Conservation (phyloP, 768 basidiomycete species). For the Cystofilobasidium ferigula region DNA sequence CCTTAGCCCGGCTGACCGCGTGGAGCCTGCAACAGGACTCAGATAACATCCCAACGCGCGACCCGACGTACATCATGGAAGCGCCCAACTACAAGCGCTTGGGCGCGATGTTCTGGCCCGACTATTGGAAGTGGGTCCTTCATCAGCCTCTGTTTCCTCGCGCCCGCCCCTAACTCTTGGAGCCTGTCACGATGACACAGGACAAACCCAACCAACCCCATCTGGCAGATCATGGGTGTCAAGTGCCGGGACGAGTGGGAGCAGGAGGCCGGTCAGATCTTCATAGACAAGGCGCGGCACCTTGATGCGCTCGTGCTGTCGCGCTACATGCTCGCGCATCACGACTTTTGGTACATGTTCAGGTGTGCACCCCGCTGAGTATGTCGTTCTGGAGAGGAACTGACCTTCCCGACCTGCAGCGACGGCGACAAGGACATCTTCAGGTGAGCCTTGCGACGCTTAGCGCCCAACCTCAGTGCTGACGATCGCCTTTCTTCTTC, state of each 20-base stretch:
- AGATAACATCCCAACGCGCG: slow-evolving; percentile 29
- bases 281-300: slow-evolving; percentile 41
- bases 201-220: slow-evolving; percentile 31
- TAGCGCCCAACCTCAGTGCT: too few relatives aligned
- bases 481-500: too few relatives aligned
- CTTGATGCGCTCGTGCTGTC: slow-evolving; percentile 36
- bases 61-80: slow-evolving; percentile 39
- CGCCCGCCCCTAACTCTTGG: too few relatives aligned
- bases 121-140: too few relatives aligned
- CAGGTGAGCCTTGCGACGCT: slow-evolving; percentile 27
- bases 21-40: too few relatives aligned
- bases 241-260: slow-evolving; percentile 40
- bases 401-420: too few relatives aligned
- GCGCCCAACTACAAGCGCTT: slow-evolving; percentile 38
- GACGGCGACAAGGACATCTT: slow-evolving; percentile 39
- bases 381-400: too few relatives aligned
- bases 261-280: slow-evolving; percentile 42
- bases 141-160: too few relatives aligned
- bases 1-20: slow-evolving; percentile 14
- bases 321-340: slow-evolving; percentile 35
- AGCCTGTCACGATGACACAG: slow-evolving; percentile 37
- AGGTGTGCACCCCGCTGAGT: too few relatives aligned
- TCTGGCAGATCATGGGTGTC: slow-evolving; percentile 41
- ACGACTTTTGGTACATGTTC: background rate
- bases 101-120: slow-evolving; percentile 29